Conservation (phyloP, 257 asterid species). For the Leonotis leonurus region DNA sequence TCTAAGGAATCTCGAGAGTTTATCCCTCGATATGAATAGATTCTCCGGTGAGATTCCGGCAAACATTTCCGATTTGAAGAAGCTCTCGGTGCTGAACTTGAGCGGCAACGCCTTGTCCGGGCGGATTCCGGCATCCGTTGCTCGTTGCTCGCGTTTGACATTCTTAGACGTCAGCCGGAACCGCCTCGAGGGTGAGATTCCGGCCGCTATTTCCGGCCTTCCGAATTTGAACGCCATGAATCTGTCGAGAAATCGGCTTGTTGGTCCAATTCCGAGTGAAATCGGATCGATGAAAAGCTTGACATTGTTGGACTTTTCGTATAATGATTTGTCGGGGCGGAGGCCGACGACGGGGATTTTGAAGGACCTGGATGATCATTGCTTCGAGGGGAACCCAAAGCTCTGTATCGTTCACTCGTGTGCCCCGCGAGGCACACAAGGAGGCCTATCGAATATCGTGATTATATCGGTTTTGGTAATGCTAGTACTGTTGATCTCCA, state of each 20-base stretch:
- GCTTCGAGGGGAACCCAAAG: constrained; percentile 49
- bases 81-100: constrained; percentile 33
- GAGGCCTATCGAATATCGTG: background rate
- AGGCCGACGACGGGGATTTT: constrained; percentile 45
- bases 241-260: constrained; percentile 50
- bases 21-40: constrained; percentile 40
- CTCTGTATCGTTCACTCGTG: constrained; percentile 26
- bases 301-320: constrained; percentile 47
- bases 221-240: constrained; percentile 54
- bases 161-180: constrained; percentile 40
- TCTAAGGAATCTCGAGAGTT: constrained; percentile 30
- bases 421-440: background rate
- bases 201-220: constrained; percentile 28
- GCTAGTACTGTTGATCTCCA: background rate
- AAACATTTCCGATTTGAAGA: constrained; percentile 30
- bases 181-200: constrained; percentile 40
- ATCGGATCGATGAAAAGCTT: constrained; percentile 49
- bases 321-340: constrained; percentile 51
- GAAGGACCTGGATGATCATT: constrained; percentile 28
- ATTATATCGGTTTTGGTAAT: constrained; percentile 7
- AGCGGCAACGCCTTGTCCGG: constrained; percentile 49
- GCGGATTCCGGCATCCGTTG: constrained; percentile 31
- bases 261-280: constrained; percentile 52
- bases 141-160: constrained; percentile 24
- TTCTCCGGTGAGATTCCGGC: constrained; percentile 53